Evolutionary conservation across 257 asterid species (phyloP), one percentile per base, ranked within the genome.

Genomic region (Primulina huaijiensis): DNA sequence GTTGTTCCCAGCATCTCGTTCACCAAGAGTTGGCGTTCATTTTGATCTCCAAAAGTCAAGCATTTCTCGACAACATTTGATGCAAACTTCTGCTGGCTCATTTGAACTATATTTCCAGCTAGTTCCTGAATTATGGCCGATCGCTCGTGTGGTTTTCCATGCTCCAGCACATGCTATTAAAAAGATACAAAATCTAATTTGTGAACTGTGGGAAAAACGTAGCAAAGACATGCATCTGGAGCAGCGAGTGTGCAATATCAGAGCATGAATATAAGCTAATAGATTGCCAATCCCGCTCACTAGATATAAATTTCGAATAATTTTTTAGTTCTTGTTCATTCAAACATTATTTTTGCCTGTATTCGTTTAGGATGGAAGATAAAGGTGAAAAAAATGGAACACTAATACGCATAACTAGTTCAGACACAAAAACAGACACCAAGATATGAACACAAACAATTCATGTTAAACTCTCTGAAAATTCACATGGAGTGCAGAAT

Each of bases 11-110:
- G 92, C 88, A 91, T 91, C 90, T 89, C 96, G 55, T 80, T 68
- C 52, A 91, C 96, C 62, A 89, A 43, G 55, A 78, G 68, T 72
- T 84, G 90, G 38, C 96, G 92, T 77, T 91, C 92, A 63, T 80
- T 85, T 1, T 82, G 87, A 58, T 80, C 79, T 37, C 95, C 95
- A 60, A 86, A 91, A 60, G 91, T 77, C 74, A 91, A 81, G 84
- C 97, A 91, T 71, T 89, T 91, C 83, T 89, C 95, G 19, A 91
- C 84, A 5, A 91, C 96, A 78, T 91, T 91, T n/a, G 96, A 89
- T 20, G 96, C 95, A 75, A 84, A 91, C 52, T 91, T 91, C 75
- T 89, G 96, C 83, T 87, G 95, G 80, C 95, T 89, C 96, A 91
- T 91, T 74, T 83, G 86, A 62, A 91, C 95, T 38, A 84, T 86